Percentiles rank a stretch among this genome's conserved stretches.
Conservation (phyloP, 441 rosid species). For the Corymbia citriodora region DNA sequence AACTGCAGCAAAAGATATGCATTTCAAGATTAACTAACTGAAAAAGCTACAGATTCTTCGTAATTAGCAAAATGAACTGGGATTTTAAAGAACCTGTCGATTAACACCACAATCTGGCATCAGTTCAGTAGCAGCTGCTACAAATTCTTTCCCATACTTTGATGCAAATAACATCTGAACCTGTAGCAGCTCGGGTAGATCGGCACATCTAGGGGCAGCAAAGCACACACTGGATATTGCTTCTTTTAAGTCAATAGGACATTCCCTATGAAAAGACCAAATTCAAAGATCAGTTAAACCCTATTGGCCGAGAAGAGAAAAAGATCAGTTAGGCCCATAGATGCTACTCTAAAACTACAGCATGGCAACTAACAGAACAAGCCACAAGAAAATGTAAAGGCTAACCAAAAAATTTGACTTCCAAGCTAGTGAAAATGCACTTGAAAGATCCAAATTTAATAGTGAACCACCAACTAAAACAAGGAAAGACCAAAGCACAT, state of each 20-base stretch:
- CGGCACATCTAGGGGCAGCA: constrained; percentile 98
- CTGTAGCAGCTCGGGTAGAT: constrained; percentile 83
- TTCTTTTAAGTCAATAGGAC: constrained; percentile 93
- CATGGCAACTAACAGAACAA: neutral
- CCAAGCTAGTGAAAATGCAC: neutral
- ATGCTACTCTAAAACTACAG: neutral
- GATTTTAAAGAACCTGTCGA: constrained; percentile 55
- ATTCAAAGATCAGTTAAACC: neutral
- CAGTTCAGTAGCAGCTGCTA: constrained; percentile 85
- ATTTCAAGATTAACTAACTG: neutral
- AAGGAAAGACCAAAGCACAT: neutral
- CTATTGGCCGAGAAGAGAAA: neutral
- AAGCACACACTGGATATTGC: constrained; percentile 92
- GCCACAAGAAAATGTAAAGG: neutral
- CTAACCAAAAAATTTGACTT: neutral
- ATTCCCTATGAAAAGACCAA: constrained; percentile 53
- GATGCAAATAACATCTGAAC: constrained; percentile 73
- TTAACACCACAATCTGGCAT: constrained; percentile 92
- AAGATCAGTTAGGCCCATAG: neutral
- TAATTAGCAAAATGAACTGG: neutral
- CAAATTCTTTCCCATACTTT: constrained; percentile 86
- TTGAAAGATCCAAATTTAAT: neutral
- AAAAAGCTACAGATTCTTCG: neutral
- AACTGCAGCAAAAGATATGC: constrained; percentile 42
- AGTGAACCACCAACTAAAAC: neutral